A percentile compares a stretch with the other conserved stretches of the same genome.
Evolutionary conservation across 2,329 filamentous ascomycete genomes (phyloP).

Genomic region (Ophiostoma quercus): DNA sequence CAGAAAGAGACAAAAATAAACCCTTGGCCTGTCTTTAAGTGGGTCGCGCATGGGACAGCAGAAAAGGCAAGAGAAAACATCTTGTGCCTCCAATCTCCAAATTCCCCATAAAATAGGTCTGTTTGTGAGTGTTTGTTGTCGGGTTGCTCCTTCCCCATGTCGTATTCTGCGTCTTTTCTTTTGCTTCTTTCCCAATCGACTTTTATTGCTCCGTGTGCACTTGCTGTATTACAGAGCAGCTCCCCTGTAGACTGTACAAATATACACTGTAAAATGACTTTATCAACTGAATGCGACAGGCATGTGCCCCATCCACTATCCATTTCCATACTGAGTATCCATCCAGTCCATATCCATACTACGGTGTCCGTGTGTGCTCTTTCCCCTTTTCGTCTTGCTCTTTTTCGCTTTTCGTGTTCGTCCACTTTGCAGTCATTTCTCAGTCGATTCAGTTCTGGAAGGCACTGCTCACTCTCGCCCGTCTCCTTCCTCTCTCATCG

Average conservation of each 20-base stretch:
- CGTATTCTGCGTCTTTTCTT: slow-evolving; percentile 1
- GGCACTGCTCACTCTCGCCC: background rate
- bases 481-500: slow-evolving; percentile 11
- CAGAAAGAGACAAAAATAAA: slow-evolving; percentile 1
- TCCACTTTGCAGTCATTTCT: background rate
- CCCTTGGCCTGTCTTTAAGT: background rate
- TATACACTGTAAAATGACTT: too few relatives aligned
- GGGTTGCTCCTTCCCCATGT: slow-evolving; percentile 7
- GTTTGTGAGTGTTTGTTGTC: slow-evolving; percentile 2
- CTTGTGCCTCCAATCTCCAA: background rate
- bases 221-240: too few relatives aligned
- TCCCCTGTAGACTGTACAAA: too few relatives aligned
- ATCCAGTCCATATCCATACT: background rate
- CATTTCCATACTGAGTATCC: background rate
- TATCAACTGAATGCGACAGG: background rate
- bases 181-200: background rate
- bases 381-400: background rate
- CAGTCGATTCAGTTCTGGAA: slow-evolving; percentile 26
- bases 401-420: slow-evolving; percentile 1
- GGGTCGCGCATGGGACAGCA: background rate
- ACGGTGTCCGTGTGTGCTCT: background rate
- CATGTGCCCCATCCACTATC: background rate
- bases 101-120: background rate
- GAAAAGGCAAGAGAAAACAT: background rate
- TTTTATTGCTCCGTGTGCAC: background rate